Evolutionary conservation across 805 yeast genomes (phyloP), one percentile per base, ranked within the genome.

Genomic region (Lachancea meyersii): DNA sequence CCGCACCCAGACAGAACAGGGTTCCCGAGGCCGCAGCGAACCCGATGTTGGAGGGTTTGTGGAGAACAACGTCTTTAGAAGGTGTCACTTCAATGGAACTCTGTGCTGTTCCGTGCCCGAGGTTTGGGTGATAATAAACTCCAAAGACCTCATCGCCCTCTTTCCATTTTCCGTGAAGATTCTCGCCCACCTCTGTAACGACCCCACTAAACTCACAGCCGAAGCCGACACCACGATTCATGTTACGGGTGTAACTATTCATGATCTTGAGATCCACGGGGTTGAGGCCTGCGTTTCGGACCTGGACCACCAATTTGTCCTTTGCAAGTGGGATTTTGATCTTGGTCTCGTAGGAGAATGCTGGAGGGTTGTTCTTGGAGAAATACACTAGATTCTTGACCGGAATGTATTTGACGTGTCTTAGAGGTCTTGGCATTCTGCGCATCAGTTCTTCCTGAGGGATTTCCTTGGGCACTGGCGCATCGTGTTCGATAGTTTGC

Each of bases 201-300:
- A 64, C 63, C 18, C 94, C 94, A 19, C 78, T 65, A 58, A 75
- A 84, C 49, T 82, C 89, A 51, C 82, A 74, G 1, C 93, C 93
- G 22, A 81, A 58, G 6, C 89, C 88, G 49, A 77, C 72, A 44
- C 72, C 75, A 31, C 77, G 74, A 43, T 69, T 72, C 40, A 76
- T 60, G 47, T 78, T 75, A 20, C 70, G 60, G 14, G 69, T 56
- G 52, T 77, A 79, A 31, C 77, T 72, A 53, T 77, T 75, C 54
- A 76, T 68, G 40, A 82, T 75, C 45, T 79, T 71, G 50, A 80
- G 54, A 54, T 84, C 94, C 38, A 75, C 68, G 2, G 91, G 84
- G 52, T 80, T 81, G 30, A 85, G 63, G 1, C 82, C 76, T 1
- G 77, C 79, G 44, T 75, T 75, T 35, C 67, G 65, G 19, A 82